Base-by-base conservation (phyloP, 345 rosid genomes). In the Cardamine occulta region DNA sequence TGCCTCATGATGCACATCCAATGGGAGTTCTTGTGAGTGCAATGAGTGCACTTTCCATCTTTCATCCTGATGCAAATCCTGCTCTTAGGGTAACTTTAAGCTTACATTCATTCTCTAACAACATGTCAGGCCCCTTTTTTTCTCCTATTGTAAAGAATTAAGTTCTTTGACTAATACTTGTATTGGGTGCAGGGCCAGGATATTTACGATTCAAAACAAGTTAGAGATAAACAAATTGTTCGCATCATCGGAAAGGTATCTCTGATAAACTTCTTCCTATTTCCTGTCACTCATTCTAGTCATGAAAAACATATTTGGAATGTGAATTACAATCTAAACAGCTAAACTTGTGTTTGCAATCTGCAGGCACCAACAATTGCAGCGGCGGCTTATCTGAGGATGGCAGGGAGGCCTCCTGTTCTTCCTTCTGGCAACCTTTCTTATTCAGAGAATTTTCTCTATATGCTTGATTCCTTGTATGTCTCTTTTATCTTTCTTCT, bases 1-100 rank as follows among this genome's bases (percentile, higher is more conserved):
- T 95, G 99, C 99, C 99, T 79, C 99, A 90, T 64, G 99, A 95
- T 79, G 97, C 99, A 32, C 99, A 95, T 64, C 99, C 99, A 24
- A 95, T 92, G 99, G 97, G 99, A 73, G 97, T 90, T 29, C 96
- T 95, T 13, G 93, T 88, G 80, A 95, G 96, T 83, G 97, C 97
- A 23, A 90, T 95, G 88, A 90, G 99, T 78, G 89, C 99, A n/a
- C 97, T 95, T 73, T 92, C 99, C 54, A 81, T 92, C 75, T 92
- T 92, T 80, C 98, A 95, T 74, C 99, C 99, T 23, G 99, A 95
- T 86, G 98, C 99, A 42, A 95, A 95, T 79, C 99, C 99, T 71
- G 97, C 99, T 74, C 97, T 95, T 9, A 88, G 87, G 80, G 99
- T 92, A 84, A 72, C 89, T 85, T 79, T 80, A 23, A 67, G 37